These are phyloP conservation scores for Penicillium corylophilum DNA, from an alignment of 2,329 filamentous ascomycete genomes.

Conservation along the genomic window DNA sequence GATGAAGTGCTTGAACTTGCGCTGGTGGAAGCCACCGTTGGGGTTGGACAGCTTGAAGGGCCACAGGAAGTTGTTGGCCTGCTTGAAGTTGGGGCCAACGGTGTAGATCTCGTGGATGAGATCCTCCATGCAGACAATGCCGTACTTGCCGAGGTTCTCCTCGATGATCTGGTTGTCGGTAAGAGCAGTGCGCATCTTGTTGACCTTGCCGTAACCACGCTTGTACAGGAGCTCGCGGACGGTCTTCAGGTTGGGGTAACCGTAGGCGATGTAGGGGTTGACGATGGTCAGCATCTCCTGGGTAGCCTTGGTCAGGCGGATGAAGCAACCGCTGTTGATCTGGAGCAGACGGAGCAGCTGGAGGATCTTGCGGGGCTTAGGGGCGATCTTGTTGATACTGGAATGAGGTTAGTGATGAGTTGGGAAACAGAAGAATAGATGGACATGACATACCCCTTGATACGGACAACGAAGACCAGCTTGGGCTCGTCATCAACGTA, in stretches of 20 bases:
- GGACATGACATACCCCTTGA: conserved; percentile 75
- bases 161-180: conserved; percentile 98
- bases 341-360: conserved; percentile 99
- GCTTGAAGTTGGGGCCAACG: conserved; percentile 99
- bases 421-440: not conserved
- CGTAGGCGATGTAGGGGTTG: conserved; percentile 98
- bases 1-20: conserved; percentile 99
- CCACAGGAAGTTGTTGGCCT: conserved; percentile 99
- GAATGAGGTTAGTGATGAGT: conserved; percentile 9
- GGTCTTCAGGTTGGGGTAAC: conserved; percentile 99
- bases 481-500: conserved; percentile 94
- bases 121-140: conserved; percentile 99
- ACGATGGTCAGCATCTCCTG: conserved; percentile 96
- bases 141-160: conserved; percentile 94
- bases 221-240: conserved; percentile 99
- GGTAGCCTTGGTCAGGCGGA: conserved; percentile 96
- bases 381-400: conserved; percentile 99
- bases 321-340: conserved; percentile 99
- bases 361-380: conserved; percentile 99
- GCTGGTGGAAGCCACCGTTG: conserved; percentile 88
- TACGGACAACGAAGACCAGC: conserved; percentile 96
- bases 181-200: conserved; percentile 95
- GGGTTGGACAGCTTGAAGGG: conserved; percentile 99
- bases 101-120: conserved; percentile 99
- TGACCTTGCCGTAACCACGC: conserved; percentile 97